Base-by-base conservation (phyloP, 208 protist genomes). In the Leishmania gerbilli region DNA sequence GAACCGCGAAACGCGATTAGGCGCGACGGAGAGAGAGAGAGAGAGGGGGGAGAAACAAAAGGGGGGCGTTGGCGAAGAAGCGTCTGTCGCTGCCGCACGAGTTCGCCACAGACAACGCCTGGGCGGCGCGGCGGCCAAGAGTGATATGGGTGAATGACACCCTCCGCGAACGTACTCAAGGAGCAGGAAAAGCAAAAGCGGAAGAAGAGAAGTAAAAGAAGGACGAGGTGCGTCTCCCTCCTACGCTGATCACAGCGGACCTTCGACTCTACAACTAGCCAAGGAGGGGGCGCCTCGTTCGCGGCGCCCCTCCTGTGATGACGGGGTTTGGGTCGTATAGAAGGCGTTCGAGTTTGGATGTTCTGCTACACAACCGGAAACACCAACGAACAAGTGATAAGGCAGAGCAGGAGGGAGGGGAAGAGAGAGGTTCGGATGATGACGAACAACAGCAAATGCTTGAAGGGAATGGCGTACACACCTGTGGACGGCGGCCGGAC, bases 161-260 rank as follows among this genome's bases (percentile, higher is more conserved):
- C 19, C 3, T 51, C 42, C 8, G 3, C 69, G 51, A 55, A 51
- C 1, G 69, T 74, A 27, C 8, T 51, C 21, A 19, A 74, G 3
- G 27, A 53, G 69, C 21, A n/a, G 45, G 74, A 13, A 78, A 69
- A 65, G 49, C 0, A 71, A 62, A 75, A 62, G 56, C 56, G 27
- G 27, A 62, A 62, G 45, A 74, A 69, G 47, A 68, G 72, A 77
- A 19, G 31, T 31, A 72, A n/a, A 71, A 82, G 55, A 69, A 65
- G 64, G 34, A 40, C 8, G 45, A 40, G 69, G 24, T 34, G 45
- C 69, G 40, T 74, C 42, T 74, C 69, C n/a, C 51, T 19, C 51
- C 27, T 27, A 34, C 69, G 45, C 9, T 34, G 47, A n/a, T 34
- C 45, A 34, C 40, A 27, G 17, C 45, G 24, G 69, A 31, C n/a